Evolutionary conservation across 108 stramenopile species (phyloP).

Genomic region (Asterionellopsis glacialis): DNA sequence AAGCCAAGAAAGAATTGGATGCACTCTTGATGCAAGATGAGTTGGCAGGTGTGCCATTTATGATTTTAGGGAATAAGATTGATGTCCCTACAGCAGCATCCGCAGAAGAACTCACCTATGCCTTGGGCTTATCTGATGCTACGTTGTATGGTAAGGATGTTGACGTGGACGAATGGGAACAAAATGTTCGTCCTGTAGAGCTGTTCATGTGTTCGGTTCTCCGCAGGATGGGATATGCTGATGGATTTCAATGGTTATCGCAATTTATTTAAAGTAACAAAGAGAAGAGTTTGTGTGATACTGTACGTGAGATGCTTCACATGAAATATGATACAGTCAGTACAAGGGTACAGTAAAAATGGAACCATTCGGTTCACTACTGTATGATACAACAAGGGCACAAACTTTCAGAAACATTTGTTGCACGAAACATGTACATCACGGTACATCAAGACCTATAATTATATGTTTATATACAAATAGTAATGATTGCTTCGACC

Average conservation of each 20-base stretch:
- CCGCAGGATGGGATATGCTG: conserved; percentile 98
- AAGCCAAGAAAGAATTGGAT: conserved; percentile 98
- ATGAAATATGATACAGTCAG: too few species aligned
- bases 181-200: conserved; percentile 90
- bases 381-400: too few species aligned
- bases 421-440: too few species aligned
- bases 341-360: too few species aligned
- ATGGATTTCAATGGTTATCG: conserved; percentile 97
- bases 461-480: too few species aligned
- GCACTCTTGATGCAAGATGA: conserved; percentile 88
- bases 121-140: conserved; percentile 95
- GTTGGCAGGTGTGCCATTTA: conserved; percentile 93
- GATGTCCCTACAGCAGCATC: conserved; percentile 91
- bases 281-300: too few species aligned
- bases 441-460: too few species aligned
- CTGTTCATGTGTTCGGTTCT: conserved; percentile 99
- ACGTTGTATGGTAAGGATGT: conserved; percentile 97
- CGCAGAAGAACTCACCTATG: conserved; percentile 97
- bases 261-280: conserved; percentile 95
- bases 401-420: too few species aligned
- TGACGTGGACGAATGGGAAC: conserved; percentile 64
- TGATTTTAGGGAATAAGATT: conserved; percentile 99
- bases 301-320: too few species aligned
- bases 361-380: too few species aligned
- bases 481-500: too few species aligned